These are phyloP conservation scores for Yamadazyma mexicana DNA, from an alignment of 1,139 yeast genomes.

Conservation along the genomic window DNA sequence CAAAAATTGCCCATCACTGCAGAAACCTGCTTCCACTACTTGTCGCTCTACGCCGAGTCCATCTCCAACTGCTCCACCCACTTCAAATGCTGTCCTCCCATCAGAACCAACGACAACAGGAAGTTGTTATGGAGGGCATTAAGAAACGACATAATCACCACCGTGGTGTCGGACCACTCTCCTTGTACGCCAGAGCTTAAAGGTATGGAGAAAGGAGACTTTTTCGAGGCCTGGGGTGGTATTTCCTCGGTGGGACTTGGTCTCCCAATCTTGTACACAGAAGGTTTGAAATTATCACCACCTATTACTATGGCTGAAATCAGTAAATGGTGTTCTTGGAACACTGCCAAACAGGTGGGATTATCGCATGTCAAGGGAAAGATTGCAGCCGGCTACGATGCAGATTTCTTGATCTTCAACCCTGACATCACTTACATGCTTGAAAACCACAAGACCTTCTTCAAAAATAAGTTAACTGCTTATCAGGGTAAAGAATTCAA, in stretches of 20 bases:
- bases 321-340: conserved; percentile 73
- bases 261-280: conserved; percentile 75
- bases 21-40: conserved; percentile 92
- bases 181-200: conserved; percentile 94
- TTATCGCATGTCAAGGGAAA: conserved; percentile 70
- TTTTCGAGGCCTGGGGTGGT: conserved; percentile 97
- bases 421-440: conserved; percentile 56
- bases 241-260: conserved; percentile 92
- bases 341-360: conserved; percentile 87
- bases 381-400: conserved; percentile 74
- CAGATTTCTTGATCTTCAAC: conserved; percentile 83
- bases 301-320: conserved; percentile 62
- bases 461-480: conserved; percentile 86
- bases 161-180: conserved; percentile 93
- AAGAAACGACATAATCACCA: conserved; percentile 61
- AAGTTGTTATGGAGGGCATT: conserved; percentile 76
- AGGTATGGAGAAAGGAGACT: conserved; percentile 79
- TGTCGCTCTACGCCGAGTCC: conserved; percentile 72
- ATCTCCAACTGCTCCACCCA: conserved; percentile 77
- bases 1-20: conserved; percentile 65
- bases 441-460: conserved; percentile 59
- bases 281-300: conserved; percentile 56
- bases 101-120: conserved; percentile 72
- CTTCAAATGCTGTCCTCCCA: conserved; percentile 94
- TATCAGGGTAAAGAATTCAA: conserved; percentile 67